These are phyloP conservation scores for Dactylellina parvicollis DNA, from an alignment of 2,329 filamentous ascomycete genomes.

Conservation along the genomic window DNA sequence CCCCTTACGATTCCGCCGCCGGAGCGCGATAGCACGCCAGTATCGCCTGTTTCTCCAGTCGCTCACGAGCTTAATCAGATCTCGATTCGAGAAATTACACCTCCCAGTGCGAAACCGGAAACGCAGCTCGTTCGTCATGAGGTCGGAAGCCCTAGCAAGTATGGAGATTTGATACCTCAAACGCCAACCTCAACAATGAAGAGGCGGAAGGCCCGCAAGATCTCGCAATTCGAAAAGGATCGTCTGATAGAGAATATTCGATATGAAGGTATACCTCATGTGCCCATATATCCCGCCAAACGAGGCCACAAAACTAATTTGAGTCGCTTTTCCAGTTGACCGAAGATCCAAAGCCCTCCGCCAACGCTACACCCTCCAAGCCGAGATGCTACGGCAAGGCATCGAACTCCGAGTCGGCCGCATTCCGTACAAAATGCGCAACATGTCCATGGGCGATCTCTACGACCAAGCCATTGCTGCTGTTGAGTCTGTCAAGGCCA, in stretches of 20 bases:
- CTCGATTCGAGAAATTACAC: constrained; percentile 39
- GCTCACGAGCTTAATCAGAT: constrained; percentile 44
- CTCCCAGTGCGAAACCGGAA: constrained; percentile 25
- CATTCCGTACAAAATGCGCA: constrained; percentile 50
- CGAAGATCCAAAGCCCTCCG: constrained; percentile 43
- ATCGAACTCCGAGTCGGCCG: constrained; percentile 48
- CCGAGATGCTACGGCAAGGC: constrained; percentile 41
- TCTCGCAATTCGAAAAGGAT: constrained; percentile 52
- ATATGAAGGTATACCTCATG: constrained; percentile 33
- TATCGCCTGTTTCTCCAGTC: constrained; percentile 47
- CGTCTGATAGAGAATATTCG: constrained; percentile 49
- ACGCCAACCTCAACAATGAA: constrained; percentile 35
- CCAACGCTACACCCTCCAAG: constrained; percentile 46
- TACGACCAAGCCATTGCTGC: constrained; percentile 33
- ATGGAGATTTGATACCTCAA: constrained; percentile 18
- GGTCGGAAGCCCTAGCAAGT: neutral
- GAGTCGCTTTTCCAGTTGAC: constrained; percentile 6
- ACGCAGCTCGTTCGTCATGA: constrained; percentile 23
- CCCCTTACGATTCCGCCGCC: constrained; percentile 29
- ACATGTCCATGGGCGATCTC: constrained; percentile 50
- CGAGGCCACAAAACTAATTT: neutral
- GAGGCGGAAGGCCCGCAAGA: constrained; percentile 21
- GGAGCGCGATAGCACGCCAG: constrained; percentile 31
- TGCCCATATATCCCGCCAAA: neutral
- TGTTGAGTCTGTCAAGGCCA: constrained; percentile 11